Evolutionary conservation across 768 basidiomycete genomes (phyloP).

Genomic region (Psilocybe cyanescens): DNA sequence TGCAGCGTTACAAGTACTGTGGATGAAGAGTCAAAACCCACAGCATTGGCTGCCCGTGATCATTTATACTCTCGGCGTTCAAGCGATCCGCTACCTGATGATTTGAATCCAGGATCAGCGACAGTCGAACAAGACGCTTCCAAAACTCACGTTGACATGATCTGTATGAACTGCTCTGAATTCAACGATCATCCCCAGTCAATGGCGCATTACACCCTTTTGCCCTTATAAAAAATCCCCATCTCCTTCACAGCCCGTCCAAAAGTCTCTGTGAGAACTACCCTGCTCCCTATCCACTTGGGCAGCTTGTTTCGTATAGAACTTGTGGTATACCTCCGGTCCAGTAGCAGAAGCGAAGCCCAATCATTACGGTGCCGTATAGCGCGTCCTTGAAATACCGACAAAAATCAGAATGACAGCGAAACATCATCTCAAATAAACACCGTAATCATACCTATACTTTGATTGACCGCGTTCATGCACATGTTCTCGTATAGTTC

Average conservation of each 20-base stretch:
- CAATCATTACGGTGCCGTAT: constrained; percentile 92
- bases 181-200: not conserved
- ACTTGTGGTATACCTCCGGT: constrained; percentile 74
- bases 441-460: constrained; percentile 69
- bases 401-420: not conserved
- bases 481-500: constrained; percentile 92
- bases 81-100: not conserved
- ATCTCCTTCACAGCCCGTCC: constrained; percentile 73
- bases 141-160: too few species aligned
- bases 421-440: not conserved
- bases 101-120: not conserved
- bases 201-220: constrained; percentile 29
- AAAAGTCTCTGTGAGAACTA: constrained; percentile 65
- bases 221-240: constrained; percentile 69
- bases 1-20: too few species aligned
- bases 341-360: constrained; percentile 88
- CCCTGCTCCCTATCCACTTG: constrained; percentile 78
- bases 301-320: constrained; percentile 84
- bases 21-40: too few species aligned
- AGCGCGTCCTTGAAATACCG: constrained; percentile 68
- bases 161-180: too few species aligned
- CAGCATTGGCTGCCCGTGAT: too few species aligned
- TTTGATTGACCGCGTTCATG: constrained; percentile 96
- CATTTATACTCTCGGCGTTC: too few species aligned
- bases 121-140: not conserved